Evolutionary conservation across 1,139 yeast species (phyloP).

Genomic region (Entelexis paramagnoliae): DNA sequence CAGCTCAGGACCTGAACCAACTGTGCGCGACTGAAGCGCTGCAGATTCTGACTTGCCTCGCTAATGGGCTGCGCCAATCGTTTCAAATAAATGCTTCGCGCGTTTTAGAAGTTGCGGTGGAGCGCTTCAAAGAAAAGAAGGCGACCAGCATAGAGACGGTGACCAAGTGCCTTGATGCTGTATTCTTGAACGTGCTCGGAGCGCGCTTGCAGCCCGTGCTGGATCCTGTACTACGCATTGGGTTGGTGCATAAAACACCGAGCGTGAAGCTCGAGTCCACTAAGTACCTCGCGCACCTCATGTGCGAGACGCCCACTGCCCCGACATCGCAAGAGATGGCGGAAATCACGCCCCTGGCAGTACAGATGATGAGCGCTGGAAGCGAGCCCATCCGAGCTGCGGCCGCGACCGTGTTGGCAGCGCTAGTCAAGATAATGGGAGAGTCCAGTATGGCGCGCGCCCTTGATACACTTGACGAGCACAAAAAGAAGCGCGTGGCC

Average conservation of each 20-base stretch:
- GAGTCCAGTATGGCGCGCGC: slow-evolving; percentile 52
- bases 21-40: slow-evolving; percentile 81
- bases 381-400: slow-evolving; percentile 77
- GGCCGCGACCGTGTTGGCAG: slow-evolving; percentile 71
- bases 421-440: slow-evolving; percentile 71
- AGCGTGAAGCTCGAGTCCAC: slow-evolving; percentile 66
- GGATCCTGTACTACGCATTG: slow-evolving; percentile 40
- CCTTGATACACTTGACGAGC: slow-evolving; percentile 63
- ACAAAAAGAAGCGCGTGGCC: slow-evolving; percentile 52
- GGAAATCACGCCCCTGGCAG: slow-evolving; percentile 44
- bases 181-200: slow-evolving; percentile 39
- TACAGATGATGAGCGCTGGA: slow-evolving; percentile 63
- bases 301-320: slow-evolving; percentile 41
- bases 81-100: slow-evolving; percentile 47
- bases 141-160: slow-evolving; percentile 65
- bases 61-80: slow-evolving; percentile 51
- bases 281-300: slow-evolving; percentile 53
- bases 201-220: slow-evolving; percentile 7
- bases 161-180: slow-evolving; percentile 52
- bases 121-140: slow-evolving; percentile 82
- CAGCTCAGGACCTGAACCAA: slow-evolving; percentile 74
- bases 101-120: slow-evolving; percentile 51
- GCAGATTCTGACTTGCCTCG: slow-evolving; percentile 51
- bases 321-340: slow-evolving; percentile 51
- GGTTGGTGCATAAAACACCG: slow-evolving; percentile 49